Evolutionary conservation across 768 basidiomycete genomes (phyloP).

Genomic region (Trametes gibbosa): DNA sequence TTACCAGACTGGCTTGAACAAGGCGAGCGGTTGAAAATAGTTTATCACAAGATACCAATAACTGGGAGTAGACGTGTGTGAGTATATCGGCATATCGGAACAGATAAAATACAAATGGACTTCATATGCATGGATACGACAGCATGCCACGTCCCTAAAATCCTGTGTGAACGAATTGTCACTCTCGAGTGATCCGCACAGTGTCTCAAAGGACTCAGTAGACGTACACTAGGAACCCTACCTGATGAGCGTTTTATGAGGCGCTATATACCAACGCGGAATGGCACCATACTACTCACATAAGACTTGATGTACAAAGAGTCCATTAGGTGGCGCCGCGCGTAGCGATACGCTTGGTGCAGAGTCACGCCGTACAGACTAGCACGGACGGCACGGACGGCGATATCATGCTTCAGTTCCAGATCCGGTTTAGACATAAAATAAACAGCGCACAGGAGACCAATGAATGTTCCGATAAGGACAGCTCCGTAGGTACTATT

Average conservation of each 20-base stretch:
- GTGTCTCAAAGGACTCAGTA: background rate
- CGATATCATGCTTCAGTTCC: background rate
- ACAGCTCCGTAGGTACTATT: constrained; percentile 1
- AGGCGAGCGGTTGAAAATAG: background rate
- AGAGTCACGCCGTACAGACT: background rate
- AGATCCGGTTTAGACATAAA: background rate
- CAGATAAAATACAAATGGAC: background rate
- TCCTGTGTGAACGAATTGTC: background rate
- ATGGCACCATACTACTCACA: background rate
- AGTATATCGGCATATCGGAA: too few relatives aligned
- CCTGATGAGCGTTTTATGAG: background rate
- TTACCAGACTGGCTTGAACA: background rate
- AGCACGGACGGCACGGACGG: too few relatives aligned
- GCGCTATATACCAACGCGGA: background rate
- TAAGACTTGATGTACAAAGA: background rate
- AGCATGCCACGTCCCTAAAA: background rate
- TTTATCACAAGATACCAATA: constrained; percentile 1
- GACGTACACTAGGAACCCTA: background rate
- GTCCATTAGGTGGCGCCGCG: background rate
- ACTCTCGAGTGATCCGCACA: background rate
- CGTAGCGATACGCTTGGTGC: background rate
- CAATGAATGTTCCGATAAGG: background rate
- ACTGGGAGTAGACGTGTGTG: background rate
- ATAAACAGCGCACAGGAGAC: background rate
- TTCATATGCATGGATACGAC: background rate